phyloP scores from a whole-genome alignment of 768 basidiomycete species.

The Tulasnella sp. region DNA sequence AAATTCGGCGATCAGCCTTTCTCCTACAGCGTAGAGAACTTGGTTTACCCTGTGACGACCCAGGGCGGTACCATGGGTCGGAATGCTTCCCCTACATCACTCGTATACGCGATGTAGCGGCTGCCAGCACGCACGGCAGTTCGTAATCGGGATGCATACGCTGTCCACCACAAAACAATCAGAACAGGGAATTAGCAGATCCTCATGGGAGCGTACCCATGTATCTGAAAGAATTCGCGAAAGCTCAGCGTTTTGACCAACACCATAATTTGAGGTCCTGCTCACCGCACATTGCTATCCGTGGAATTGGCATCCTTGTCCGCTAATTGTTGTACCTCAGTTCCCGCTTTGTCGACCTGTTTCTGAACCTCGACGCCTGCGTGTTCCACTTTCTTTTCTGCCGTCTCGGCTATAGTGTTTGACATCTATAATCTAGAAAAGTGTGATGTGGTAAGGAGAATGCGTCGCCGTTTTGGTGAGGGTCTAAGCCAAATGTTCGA shows the following conservation, averaged over 20 bases:
- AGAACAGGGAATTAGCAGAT: too few species aligned
- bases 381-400: not conserved
- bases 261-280: too few species aligned
- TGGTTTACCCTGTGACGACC: conserved; percentile 44
- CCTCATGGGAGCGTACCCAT: not conserved
- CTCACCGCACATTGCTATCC: conserved; percentile 45
- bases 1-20: not conserved
- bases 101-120: conserved; percentile 70
- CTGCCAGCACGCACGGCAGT: conserved; percentile 60
- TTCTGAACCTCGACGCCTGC: conserved; percentile 1
- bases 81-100: conserved; percentile 75
- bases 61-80: conserved; percentile 64
- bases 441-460: too few species aligned
- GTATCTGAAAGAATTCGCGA: too few species aligned
- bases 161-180: conserved; percentile 28
- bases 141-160: conserved; percentile 66
- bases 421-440: not conserved
- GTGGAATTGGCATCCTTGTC: conserved; percentile 54
- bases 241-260: too few species aligned
- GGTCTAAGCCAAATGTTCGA: too few species aligned
- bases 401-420: not conserved
- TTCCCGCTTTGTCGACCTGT: conserved; percentile 29
- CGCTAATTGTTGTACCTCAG: conserved; percentile 46
- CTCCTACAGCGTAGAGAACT: not conserved
- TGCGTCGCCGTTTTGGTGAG: too few species aligned